Percentiles rank a stretch among this genome's conserved stretches.
phyloP scores from a whole-genome alignment of 805 yeast species.

The Nakazawaea peltata region DNA sequence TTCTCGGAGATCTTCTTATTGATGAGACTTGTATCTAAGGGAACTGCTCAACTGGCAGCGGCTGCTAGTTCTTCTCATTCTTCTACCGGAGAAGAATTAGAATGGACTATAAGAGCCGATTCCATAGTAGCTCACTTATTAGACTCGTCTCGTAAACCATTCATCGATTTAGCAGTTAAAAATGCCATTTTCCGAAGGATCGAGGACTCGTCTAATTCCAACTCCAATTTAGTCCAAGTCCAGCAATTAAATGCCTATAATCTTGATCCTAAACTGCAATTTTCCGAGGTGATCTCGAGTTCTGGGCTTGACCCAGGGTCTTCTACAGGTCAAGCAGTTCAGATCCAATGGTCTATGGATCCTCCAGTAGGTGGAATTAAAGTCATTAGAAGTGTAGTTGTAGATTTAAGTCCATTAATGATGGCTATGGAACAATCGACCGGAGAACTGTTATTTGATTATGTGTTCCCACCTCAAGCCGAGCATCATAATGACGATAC shows the following conservation, averaged over 20 bases:
- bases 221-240: constrained; percentile 51
- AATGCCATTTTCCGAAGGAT: constrained; percentile 52
- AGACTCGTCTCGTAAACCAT: constrained; percentile 49
- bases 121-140: constrained; percentile 67
- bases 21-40: constrained; percentile 28
- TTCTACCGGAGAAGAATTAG: constrained; percentile 30
- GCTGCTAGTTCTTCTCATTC: constrained; percentile 12
- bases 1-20: constrained; percentile 34
- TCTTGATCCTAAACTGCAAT: constrained; percentile 44
- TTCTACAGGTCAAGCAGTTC: constrained; percentile 24
- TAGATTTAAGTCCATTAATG: constrained; percentile 57
- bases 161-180: constrained; percentile 63
- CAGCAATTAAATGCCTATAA: constrained; percentile 64
- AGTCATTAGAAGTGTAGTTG: constrained; percentile 58
- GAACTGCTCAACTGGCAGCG: too few relatives aligned
- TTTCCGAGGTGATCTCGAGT: constrained; percentile 67
- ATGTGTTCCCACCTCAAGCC: constrained; percentile 52
- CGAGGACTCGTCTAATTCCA: constrained; percentile 60
- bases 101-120: constrained; percentile 60
- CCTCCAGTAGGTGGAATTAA: constrained; percentile 87
- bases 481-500: constrained; percentile 10
- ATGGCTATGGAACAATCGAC: constrained; percentile 68
- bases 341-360: constrained; percentile 67
- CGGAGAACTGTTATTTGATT: constrained; percentile 52
- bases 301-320: constrained; percentile 18